phyloP scores from a whole-genome alignment of 192 early-diverging fungal genomes.

The Coemansia sp. region DNA sequence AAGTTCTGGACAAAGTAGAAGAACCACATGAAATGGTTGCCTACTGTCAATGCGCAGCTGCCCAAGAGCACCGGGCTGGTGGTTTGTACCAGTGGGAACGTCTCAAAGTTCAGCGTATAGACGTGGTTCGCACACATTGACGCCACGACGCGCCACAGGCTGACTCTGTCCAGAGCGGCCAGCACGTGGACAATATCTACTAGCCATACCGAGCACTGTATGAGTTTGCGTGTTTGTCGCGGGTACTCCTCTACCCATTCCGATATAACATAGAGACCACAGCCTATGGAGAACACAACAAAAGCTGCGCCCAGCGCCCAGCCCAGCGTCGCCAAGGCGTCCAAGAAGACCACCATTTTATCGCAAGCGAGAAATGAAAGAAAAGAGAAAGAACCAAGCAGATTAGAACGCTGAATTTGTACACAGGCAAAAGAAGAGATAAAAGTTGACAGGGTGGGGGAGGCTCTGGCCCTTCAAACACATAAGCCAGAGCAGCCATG shows the following conservation, averaged over 20 bases:
- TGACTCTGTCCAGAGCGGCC: conserved; percentile 75
- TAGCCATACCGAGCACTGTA: conserved; percentile 44
- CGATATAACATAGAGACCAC: conserved; percentile 46
- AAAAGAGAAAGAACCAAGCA: background rate
- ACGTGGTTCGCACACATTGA: conserved; percentile 74
- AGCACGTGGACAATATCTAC: conserved; percentile 71
- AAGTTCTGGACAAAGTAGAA: conserved; percentile 76
- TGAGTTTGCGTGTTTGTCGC: conserved; percentile 27
- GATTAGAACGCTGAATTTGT: background rate
- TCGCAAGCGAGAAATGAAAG: background rate
- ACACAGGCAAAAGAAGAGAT: background rate
- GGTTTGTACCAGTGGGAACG: conserved; percentile 82
- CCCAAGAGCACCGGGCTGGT: conserved; percentile 70
- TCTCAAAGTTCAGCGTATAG: conserved; percentile 76
- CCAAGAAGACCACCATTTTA: conserved; percentile 19
- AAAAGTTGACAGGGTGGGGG: too few relatives aligned
- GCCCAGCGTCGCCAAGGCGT: conserved; percentile 16
- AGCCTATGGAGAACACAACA: conserved; percentile 40
- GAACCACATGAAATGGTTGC: conserved; percentile 96
- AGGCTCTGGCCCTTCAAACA: background rate
- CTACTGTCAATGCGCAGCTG: conserved; percentile 78
- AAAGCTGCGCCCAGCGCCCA: conserved; percentile 29
- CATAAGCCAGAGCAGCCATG: background rate
- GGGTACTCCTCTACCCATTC: conserved; percentile 53
- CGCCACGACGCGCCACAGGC: conserved; percentile 65